A percentile compares a stretch with the other conserved stretches of the same genome.
Evolutionary conservation across 371 early-diverging fungal species (phyloP).

Genomic region (Apophysomyces sp.): DNA sequence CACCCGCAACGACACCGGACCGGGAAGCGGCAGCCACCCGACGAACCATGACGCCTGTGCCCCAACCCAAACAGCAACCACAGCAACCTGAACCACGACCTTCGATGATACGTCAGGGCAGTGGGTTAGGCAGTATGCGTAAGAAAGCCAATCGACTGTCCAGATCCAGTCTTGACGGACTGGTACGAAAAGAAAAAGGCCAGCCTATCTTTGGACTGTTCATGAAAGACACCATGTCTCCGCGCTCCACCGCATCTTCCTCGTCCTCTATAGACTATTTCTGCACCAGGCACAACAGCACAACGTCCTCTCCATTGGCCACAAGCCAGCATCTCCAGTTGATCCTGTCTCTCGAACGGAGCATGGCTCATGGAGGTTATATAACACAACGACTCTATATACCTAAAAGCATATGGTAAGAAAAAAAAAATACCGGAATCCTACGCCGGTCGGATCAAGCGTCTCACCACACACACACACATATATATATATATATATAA

Average conservation of each 20-base stretch:
- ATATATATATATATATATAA: too few relatives aligned
- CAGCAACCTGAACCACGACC: constrained; percentile 2
- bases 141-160: constrained; percentile 34
- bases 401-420: constrained; percentile 57
- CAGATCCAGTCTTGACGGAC: constrained; percentile 26
- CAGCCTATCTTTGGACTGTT: constrained; percentile 17
- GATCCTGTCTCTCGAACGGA: constrained; percentile 42
- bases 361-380: constrained; percentile 53
- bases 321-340: constrained; percentile 18
- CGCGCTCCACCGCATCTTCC: constrained; percentile 4
- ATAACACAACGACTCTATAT: constrained; percentile 56
- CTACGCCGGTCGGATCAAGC: too few relatives aligned
- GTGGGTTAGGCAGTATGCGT: constrained; percentile 30
- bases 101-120: constrained; percentile 1
- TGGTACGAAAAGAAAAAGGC: constrained; percentile 9
- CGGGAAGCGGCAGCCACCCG: not conserved
- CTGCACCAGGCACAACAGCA: constrained; percentile 1
- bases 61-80: not conserved
- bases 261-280: not conserved
- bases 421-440: too few relatives aligned
- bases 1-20: not conserved
- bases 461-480: too few relatives aligned
- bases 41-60: constrained; percentile 3
- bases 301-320: not conserved
- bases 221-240: constrained; percentile 11